Conservation (phyloP, 2,329 filamentous ascomycete species). For the Cytospora mali region DNA sequence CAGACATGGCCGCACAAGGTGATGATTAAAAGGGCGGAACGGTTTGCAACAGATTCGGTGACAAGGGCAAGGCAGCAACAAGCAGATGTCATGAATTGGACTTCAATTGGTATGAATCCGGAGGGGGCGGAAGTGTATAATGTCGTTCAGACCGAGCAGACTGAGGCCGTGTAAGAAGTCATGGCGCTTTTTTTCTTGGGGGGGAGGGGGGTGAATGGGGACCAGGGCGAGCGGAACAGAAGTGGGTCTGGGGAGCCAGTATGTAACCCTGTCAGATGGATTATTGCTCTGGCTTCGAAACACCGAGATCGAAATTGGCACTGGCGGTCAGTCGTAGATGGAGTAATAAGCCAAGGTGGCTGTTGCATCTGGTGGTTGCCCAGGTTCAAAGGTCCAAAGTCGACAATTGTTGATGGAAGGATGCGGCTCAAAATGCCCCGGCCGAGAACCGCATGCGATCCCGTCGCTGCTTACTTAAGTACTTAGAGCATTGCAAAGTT, state of each 20-base stretch:
- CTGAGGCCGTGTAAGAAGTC: background rate
- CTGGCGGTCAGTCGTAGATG: background rate
- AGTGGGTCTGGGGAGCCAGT: background rate
- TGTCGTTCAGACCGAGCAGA: background rate
- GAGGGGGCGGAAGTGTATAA: background rate
- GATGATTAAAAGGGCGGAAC: background rate
- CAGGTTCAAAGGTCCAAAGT: background rate
- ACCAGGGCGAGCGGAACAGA: background rate
- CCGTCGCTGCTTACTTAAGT: background rate
- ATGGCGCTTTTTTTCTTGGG: too few relatives aligned
- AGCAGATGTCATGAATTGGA: background rate
- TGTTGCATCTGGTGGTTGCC: too few relatives aligned
- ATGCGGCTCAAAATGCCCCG: conserved; percentile 20
- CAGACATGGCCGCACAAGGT: conserved; percentile 1
- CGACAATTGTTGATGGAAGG: too few relatives aligned
- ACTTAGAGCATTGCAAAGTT: background rate
- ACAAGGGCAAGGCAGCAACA: conserved; percentile 11
- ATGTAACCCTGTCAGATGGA: background rate
- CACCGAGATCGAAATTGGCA: background rate
- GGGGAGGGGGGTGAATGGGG: too few relatives aligned
- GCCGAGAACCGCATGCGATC: too few relatives aligned
- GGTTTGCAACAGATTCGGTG: conserved; percentile 3
- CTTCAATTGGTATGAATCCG: background rate
- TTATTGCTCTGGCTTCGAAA: background rate
- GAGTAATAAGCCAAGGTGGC: background rate